Evolutionary conservation across 2,329 filamentous ascomycete species (phyloP), one percentile per base, ranked within the genome.

Genomic region (Colletotrichum cuscutae): DNA sequence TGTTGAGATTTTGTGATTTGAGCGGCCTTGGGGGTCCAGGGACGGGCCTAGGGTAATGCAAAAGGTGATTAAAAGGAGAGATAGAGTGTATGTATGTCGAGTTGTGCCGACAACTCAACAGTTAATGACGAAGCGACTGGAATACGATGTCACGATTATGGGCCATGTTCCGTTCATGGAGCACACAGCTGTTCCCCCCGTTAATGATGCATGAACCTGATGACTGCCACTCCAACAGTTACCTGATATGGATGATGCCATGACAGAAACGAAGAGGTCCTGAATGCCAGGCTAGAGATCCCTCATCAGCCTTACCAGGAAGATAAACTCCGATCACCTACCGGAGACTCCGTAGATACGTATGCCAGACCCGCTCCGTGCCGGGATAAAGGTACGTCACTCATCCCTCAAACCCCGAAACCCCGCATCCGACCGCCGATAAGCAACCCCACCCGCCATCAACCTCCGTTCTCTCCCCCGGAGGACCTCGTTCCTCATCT

Each of bases 371-470:
- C 61, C 28, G 61, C 61, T 12, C 61, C n/a, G 8, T 24, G 46
- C 61, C 46, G 61, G 46, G 19, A 35, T 54, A 53, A 13, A 24
- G 53, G 2, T 28, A 56, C 61, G 61, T 53, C 61, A 52, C 61
- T 3, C 52, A 6, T 2, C 42, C 42, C 19, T 52, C 28, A 28
- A 26, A 62, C 46, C 61, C 61, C 61, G 61, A n/a, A 19, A 62
- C 61, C 61, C 61, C 61, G 61, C 61, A 64, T 35, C 30, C 28
- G 28, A 52, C 28, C 42, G 61, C 61, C 61, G 61, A 64, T 64
- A 64, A 64, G 46, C 46, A 12, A 37, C 61, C 22, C 32, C n/a
- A 35, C 28, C 61, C 32, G 32, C 2, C 57, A 12, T 12, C 57
- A 22, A 11, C 42, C 42, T 49, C 42, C 42, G 19, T 49, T 49